Evolutionary conservation across 169 alveolate genomes (phyloP).

Genomic region (Eimeria necatrix): DNA sequence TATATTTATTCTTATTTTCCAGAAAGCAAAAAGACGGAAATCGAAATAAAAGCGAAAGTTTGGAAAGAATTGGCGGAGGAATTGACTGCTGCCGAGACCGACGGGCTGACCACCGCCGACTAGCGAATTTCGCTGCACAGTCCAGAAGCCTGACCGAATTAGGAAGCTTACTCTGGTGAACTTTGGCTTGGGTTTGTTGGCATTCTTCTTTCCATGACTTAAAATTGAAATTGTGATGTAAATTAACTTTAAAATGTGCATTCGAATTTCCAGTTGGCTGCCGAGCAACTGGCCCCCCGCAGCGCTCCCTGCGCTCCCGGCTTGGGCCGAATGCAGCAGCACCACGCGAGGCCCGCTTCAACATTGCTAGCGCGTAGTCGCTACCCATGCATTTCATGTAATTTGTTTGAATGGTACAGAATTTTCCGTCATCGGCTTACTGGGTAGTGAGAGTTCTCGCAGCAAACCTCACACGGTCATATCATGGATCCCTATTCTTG

Average conservation of each 20-base stretch:
- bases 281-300: not conserved
- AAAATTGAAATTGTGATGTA: no score
- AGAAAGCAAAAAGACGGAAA: not conserved
- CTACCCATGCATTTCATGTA: no score
- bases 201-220: not conserved
- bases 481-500: no score
- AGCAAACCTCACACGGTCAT: no score
- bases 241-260: no score
- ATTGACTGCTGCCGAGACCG: not conserved
- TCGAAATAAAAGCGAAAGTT: not conserved
- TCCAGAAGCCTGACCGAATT: not conserved
- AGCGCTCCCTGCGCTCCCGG: not conserved
- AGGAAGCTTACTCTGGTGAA: not conserved
- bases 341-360: no score
- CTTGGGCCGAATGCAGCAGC: not conserved
- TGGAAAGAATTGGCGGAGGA: not conserved
- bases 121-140: not conserved
- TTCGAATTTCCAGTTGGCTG: not conserved
- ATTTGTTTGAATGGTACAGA: no score
- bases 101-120: not conserved
- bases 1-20: not conserved
- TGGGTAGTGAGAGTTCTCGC: no score
- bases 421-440: no score
- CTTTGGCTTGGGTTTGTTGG: not conserved
- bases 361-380: no score